Conservation (phyloP, 768 basidiomycete species). For the Termitomyces sp. region DNA sequence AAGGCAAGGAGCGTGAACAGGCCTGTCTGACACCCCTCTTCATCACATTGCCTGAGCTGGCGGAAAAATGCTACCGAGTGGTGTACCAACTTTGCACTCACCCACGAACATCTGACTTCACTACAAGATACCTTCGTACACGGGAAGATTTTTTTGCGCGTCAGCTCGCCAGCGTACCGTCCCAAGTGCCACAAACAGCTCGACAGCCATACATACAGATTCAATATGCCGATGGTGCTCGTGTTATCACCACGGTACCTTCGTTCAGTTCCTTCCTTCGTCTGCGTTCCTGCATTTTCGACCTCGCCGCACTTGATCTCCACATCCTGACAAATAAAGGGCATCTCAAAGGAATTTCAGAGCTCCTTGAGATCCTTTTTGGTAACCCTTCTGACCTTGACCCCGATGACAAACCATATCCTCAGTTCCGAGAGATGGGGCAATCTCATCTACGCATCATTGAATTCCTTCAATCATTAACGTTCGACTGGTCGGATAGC, state of each 20-base stretch:
- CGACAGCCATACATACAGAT: slow-evolving; percentile 54
- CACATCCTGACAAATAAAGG: slow-evolving; percentile 80
- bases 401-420: slow-evolving; percentile 44
- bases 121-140: slow-evolving; percentile 81
- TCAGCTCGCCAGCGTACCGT: slow-evolving; percentile 76
- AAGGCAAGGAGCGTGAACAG: slow-evolving; percentile 33
- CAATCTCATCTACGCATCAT: slow-evolving; percentile 84
- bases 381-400: slow-evolving; percentile 53
- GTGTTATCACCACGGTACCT: slow-evolving; percentile 61
- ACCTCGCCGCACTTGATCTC: slow-evolving; percentile 82
- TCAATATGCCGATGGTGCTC: slow-evolving; percentile 65
- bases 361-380: slow-evolving; percentile 79
- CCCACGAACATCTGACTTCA: slow-evolving; percentile 72
- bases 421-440: slow-evolving; percentile 65
- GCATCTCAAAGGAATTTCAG: slow-evolving; percentile 65
- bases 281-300: slow-evolving; percentile 78
- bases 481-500: slow-evolving; percentile 85
- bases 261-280: slow-evolving; percentile 74
- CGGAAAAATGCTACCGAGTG: slow-evolving; percentile 81
- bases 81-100: slow-evolving; percentile 88
- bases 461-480: slow-evolving; percentile 81
- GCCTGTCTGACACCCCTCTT: slow-evolving; percentile 47
- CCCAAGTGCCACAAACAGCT: slow-evolving; percentile 46
- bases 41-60: slow-evolving; percentile 63
- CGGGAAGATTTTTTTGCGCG: slow-evolving; percentile 86